Percentiles rank a stretch among this genome's conserved stretches.
Evolutionary conservation across 768 basidiomycete species (phyloP).

Genomic region (Podaxis mareebaensis): DNA sequence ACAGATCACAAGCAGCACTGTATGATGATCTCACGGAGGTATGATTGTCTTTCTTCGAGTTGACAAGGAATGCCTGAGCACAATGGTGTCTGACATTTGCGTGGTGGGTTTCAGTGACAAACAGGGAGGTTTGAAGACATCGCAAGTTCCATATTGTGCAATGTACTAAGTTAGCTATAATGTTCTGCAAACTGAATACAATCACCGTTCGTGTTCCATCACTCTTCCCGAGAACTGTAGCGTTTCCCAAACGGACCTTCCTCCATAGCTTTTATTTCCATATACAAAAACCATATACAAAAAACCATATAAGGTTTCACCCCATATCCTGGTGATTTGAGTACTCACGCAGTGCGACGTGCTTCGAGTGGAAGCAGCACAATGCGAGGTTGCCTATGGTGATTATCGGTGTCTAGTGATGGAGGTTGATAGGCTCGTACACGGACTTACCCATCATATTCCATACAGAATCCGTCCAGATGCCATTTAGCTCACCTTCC

Average conservation of each 20-base stretch:
- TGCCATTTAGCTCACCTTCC: conserved; percentile 62
- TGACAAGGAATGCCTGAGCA: too few species aligned
- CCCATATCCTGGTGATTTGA: neutral
- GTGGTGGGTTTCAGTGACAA: too few species aligned
- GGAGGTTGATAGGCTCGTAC: neutral
- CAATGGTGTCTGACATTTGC: too few species aligned
- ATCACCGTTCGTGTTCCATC: neutral
- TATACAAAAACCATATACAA: neutral
- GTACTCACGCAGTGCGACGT: conserved; percentile 66
- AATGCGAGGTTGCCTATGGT: conserved; percentile 53
- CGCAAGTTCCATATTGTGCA: too few species aligned
- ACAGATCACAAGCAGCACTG: too few species aligned
- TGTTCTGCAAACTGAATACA: too few species aligned
- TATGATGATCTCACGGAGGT: too few species aligned
- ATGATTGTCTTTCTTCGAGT: too few species aligned
- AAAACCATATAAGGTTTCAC: neutral
- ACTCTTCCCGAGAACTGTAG: conserved; percentile 8
- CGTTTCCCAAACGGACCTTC: conserved; percentile 26
- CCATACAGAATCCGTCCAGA: conserved; percentile 59
- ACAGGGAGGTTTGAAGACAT: too few species aligned
- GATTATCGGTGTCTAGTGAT: neutral
- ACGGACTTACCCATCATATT: conserved; percentile 52
- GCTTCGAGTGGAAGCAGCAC: conserved; percentile 68
- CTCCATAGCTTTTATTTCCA: conserved; percentile 73
- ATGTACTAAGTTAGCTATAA: too few species aligned